These are phyloP conservation scores for Anisodus tanguticus DNA, from an alignment of 257 asterid species.

Conservation along the genomic window DNA sequence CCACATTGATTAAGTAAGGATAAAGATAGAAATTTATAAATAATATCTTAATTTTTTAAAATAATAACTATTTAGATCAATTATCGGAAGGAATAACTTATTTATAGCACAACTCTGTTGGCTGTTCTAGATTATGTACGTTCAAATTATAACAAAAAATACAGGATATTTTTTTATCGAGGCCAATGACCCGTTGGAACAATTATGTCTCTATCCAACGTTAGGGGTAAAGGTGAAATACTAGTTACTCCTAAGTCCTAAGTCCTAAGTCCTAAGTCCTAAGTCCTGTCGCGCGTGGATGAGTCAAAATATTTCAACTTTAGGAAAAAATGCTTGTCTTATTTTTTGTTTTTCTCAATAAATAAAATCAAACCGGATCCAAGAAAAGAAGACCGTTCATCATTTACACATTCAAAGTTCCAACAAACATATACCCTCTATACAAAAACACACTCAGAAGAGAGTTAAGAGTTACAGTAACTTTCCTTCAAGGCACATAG, in stretches of 20 bases:
- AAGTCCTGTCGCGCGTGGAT: conserved; percentile 23
- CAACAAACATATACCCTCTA: conserved; percentile 20
- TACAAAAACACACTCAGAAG: conserved; percentile 18
- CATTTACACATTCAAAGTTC: conserved; percentile 31
- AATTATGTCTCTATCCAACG: not conserved
- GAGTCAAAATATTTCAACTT: not conserved
- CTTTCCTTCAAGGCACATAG: conserved; percentile 26
- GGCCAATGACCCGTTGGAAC: not conserved
- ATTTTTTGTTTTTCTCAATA: not conserved
- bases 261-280: not conserved
- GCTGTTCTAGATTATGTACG: not conserved
- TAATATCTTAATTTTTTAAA: too few relatives aligned
- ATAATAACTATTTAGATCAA: too few relatives aligned
- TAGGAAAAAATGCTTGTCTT: not conserved
- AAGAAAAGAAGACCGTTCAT: conserved; percentile 74
- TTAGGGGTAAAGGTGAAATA: not conserved
- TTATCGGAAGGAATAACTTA: too few relatives aligned
- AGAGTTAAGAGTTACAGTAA: not conserved
- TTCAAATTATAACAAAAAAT: not conserved
- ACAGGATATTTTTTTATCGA: not conserved
- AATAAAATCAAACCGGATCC: conserved; percentile 43
- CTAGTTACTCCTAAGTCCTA: not conserved
- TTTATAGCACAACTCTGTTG: too few relatives aligned
- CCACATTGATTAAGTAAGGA: too few relatives aligned
- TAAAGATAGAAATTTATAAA: too few relatives aligned